Conservation (phyloP, 805 yeast species). For the Lachancea waltii region DNA sequence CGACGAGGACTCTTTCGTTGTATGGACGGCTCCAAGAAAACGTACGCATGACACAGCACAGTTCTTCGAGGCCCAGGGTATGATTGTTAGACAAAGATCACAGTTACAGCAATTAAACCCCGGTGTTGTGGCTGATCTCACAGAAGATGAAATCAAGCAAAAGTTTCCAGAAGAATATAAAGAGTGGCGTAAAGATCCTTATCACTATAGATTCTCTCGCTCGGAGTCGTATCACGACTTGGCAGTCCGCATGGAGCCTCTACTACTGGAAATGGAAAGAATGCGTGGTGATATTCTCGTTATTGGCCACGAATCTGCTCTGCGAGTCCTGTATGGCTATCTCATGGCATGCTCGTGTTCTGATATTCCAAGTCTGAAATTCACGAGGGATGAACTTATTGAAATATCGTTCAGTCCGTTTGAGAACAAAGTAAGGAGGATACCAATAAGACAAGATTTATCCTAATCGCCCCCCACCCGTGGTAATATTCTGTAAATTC, state of each 20-base stretch:
- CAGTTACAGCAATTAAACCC: slow-evolving; percentile 86
- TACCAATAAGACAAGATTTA: slow-evolving; percentile 30
- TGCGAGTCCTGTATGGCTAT: slow-evolving; percentile 88
- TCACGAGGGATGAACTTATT: slow-evolving; percentile 76
- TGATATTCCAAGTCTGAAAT: slow-evolving; percentile 75
- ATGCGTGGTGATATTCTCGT: slow-evolving; percentile 81
- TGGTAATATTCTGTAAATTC: neutral
- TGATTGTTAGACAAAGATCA: slow-evolving; percentile 65
- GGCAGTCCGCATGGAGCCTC: slow-evolving; percentile 89
- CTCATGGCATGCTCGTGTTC: slow-evolving; percentile 84
- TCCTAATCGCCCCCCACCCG: too few relatives aligned
- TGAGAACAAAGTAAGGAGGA: slow-evolving; percentile 57
- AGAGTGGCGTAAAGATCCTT: slow-evolving; percentile 68
- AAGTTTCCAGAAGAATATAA: slow-evolving; percentile 65
- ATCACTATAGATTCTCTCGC: slow-evolving; percentile 86
- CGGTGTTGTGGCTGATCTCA: slow-evolving; percentile 72
- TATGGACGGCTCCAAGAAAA: slow-evolving; percentile 92
- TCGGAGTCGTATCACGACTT: slow-evolving; percentile 95
- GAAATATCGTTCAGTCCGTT: slow-evolving; percentile 86
- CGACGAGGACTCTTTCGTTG: slow-evolving; percentile 57
- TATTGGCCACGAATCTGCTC: slow-evolving; percentile 87
- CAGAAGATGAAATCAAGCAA: slow-evolving; percentile 50
- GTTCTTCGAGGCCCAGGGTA: slow-evolving; percentile 55
- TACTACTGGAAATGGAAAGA: slow-evolving; percentile 89
- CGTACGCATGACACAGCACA: slow-evolving; percentile 77